Percentiles rank a stretch among this genome's conserved stretches.
These are phyloP conservation scores for Aspergillus sp. DNA, from an alignment of 2,329 filamentous ascomycete species.

Conservation along the genomic window DNA sequence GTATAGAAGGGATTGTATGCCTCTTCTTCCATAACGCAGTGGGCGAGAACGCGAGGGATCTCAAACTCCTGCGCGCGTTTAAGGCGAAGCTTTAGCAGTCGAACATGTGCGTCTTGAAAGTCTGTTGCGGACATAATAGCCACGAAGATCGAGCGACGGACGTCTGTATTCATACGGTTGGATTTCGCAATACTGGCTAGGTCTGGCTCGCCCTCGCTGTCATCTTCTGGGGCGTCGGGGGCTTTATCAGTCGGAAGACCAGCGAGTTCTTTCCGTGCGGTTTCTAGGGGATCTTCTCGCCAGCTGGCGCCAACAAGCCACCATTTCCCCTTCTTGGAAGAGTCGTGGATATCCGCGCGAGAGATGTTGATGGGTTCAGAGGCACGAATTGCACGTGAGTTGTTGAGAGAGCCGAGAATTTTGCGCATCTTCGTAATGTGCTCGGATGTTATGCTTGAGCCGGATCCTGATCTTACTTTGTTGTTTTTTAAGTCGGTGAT, in stretches of 20 bases:
- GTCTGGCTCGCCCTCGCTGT: constrained; percentile 47
- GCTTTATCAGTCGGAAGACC: constrained; percentile 7
- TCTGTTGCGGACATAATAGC: constrained; percentile 80
- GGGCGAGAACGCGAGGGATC: constrained; percentile 77
- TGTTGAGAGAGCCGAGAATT: constrained; percentile 68
- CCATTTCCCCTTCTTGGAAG: constrained; percentile 89
- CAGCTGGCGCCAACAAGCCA: constrained; percentile 98
- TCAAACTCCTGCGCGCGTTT: constrained; percentile 82
- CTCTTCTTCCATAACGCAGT: constrained; percentile 75
- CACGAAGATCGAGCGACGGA: constrained; percentile 85
- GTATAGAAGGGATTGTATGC: constrained; percentile 91
- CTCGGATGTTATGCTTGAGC: constrained; percentile 66
- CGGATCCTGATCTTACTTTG: constrained; percentile 66
- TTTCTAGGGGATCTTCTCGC: constrained; percentile 39
- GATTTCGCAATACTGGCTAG: constrained; percentile 65
- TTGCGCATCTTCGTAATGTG: constrained; percentile 87
- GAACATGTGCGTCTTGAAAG: constrained; percentile 71
- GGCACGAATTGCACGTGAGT: constrained; percentile 55
- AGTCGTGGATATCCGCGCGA: constrained; percentile 71
- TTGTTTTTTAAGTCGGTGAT: constrained; percentile 95
- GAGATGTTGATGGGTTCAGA: constrained; percentile 75
- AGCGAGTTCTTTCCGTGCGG: constrained; percentile 26
- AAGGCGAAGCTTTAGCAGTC: constrained; percentile 71
- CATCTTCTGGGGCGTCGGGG: constrained; percentile 10
- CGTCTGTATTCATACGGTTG: constrained; percentile 78